phyloP scores from a whole-genome alignment of 1,284 basidiomycete genomes.

The Sporisorium iseilematis-ciliati region DNA sequence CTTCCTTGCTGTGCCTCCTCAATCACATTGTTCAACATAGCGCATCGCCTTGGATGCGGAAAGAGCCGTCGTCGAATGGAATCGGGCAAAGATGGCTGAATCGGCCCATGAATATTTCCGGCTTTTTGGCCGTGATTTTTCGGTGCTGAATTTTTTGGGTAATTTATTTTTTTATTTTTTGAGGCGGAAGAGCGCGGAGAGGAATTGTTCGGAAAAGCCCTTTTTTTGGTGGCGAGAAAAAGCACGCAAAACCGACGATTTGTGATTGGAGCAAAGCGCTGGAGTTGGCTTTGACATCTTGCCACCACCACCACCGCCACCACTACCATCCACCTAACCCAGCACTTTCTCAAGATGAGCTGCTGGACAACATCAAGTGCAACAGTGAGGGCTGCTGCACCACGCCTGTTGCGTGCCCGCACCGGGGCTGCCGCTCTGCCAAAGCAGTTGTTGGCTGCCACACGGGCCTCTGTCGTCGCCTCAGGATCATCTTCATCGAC shows the following conservation, averaged over 20 bases:
- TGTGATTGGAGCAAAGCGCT: slow-evolving; percentile 11
- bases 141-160: not conserved
- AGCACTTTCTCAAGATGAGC: slow-evolving; percentile 16
- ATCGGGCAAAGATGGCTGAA: not conserved
- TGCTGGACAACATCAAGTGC: slow-evolving; percentile 33
- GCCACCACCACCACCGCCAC: not conserved
- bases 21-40: too few species aligned
- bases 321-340: not conserved
- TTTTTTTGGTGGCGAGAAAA: slow-evolving; percentile 11
- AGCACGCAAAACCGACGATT: slow-evolving; percentile 3
- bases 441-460: slow-evolving; percentile 5
- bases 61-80: slow-evolving; percentile 9
- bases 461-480: slow-evolving; percentile 1
- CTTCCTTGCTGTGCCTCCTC: not conserved
- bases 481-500: not conserved
- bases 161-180: not conserved
- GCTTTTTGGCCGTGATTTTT: slow-evolving; percentile 25
- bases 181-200: slow-evolving; percentile 9
- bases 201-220: not conserved
- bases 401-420: slow-evolving; percentile 20
- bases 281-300: not conserved
- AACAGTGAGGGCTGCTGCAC: slow-evolving; percentile 30
- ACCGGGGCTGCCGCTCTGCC: slow-evolving; percentile 11
- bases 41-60: not conserved
- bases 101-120: slow-evolving; percentile 1